A percentile compares a stretch with the other conserved stretches of the same genome.
phyloP scores from a whole-genome alignment of 2,329 filamentous ascomycete genomes.

The Stachybotrys echinatus region DNA sequence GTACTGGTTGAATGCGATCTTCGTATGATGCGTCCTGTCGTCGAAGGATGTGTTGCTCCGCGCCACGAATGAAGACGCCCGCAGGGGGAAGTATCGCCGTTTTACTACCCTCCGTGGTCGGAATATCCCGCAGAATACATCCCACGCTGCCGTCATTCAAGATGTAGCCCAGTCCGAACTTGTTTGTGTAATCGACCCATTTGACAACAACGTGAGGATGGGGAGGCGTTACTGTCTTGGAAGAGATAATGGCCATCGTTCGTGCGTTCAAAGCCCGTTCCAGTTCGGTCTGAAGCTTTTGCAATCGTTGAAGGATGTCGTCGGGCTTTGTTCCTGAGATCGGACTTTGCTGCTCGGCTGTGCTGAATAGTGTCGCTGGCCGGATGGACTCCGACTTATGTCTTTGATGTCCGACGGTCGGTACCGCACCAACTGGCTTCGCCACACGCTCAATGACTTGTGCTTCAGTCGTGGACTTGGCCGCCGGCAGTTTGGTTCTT shows the following conservation, averaged over 20 bases:
- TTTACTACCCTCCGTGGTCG: conserved; percentile 43
- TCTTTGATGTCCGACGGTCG: conserved; percentile 16
- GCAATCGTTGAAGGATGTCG: conserved; percentile 49
- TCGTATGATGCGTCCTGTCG: conserved; percentile 48
- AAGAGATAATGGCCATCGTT: conserved; percentile 54
- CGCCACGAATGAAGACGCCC: conserved; percentile 65
- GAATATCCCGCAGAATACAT: conserved; percentile 57
- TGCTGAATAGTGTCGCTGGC: conserved; percentile 49
- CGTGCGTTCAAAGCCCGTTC: conserved; percentile 59
- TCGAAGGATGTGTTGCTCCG: conserved; percentile 64
- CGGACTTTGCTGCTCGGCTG: conserved; percentile 43
- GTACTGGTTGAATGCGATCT: conserved; percentile 57
- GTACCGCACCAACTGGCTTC: conserved; percentile 16
- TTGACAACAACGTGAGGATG: conserved; percentile 65
- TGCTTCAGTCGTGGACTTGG: conserved; percentile 18
- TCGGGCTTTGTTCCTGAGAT: conserved; percentile 54
- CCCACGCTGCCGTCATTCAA: conserved; percentile 77
- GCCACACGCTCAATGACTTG: conserved; percentile 10
- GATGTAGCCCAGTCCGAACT: conserved; percentile 80
- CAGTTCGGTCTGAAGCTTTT: conserved; percentile 52
- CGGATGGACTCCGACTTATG: conserved; percentile 24
- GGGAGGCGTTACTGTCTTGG: conserved; percentile 47
- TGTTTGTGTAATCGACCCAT: conserved; percentile 87
- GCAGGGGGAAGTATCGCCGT: conserved; percentile 58
- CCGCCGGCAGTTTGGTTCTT: conserved; percentile 19